Conservation (phyloP, 441 rosid genomes). For the Euphorbia schlechtendalii region DNA sequence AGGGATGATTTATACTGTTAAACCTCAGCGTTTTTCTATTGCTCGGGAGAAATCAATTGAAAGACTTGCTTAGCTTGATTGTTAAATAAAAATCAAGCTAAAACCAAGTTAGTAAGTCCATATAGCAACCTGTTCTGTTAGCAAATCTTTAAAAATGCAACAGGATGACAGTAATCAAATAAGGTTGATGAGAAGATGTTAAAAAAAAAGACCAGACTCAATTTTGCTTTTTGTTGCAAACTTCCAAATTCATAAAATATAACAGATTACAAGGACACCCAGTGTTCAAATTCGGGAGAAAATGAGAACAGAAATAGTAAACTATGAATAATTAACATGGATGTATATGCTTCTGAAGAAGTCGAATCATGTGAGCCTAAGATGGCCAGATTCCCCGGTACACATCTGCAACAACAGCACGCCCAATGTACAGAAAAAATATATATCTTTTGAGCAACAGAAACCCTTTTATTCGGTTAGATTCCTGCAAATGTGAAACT, state of each 20-base stretch:
- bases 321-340: constrained; percentile 13
- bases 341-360: background rate
- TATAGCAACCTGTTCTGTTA: background rate
- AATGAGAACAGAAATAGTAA: background rate
- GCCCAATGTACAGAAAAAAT: background rate
- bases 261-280: constrained; percentile 18
- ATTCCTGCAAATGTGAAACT: constrained; percentile 15
- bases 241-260: constrained; percentile 15
- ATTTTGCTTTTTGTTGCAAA: background rate
- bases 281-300: background rate
- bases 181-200: background rate
- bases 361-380: constrained; percentile 10
- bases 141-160: background rate
- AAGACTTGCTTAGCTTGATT: background rate
- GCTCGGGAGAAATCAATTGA: background rate
- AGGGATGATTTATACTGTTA: too few relatives aligned
- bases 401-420: constrained; percentile 13
- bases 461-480: background rate
- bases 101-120: background rate
- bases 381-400: constrained; percentile 8
- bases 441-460: background rate
- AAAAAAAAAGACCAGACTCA: background rate
- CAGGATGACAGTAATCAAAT: background rate
- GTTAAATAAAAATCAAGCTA: background rate
- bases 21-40: too few relatives aligned